A percentile compares a stretch with the other conserved stretches of the same genome.
Conservation (phyloP, 805 yeast genomes). For the Metschnikowia dekortorum region DNA sequence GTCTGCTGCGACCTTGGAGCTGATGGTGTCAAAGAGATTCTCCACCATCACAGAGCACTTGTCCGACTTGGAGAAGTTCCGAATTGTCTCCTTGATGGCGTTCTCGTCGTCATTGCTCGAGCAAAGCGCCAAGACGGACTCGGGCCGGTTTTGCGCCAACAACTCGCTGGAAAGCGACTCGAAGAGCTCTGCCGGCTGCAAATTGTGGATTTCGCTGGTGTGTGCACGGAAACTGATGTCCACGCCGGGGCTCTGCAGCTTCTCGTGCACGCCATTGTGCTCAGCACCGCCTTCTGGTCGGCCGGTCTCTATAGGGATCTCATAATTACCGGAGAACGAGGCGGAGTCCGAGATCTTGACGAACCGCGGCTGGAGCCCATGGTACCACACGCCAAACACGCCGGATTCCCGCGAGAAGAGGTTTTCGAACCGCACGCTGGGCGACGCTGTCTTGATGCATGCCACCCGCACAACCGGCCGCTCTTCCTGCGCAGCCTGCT, state of each 20-base stretch:
- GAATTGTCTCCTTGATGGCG: constrained; percentile 28
- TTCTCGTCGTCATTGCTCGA: constrained; percentile 26
- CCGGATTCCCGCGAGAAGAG: constrained; percentile 29
- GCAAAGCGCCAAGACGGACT: constrained; percentile 24
- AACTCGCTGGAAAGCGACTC: constrained; percentile 16
- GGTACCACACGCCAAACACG: constrained; percentile 39
- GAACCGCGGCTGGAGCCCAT: constrained; percentile 26
- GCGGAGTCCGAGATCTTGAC: constrained; percentile 13
- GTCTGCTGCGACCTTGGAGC: constrained; percentile 24
- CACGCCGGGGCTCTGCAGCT: neutral
- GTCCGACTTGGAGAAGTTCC: constrained; percentile 36
- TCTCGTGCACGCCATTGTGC: constrained; percentile 3
- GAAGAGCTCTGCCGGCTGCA: constrained; percentile 21
- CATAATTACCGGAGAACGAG: constrained; percentile 14
- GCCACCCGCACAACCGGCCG: neutral
- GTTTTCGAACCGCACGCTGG: constrained; percentile 18
- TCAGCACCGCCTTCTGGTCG: constrained; percentile 12
- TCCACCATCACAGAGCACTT: constrained; percentile 19
- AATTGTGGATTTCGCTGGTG: constrained; percentile 23
- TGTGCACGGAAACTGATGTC: constrained; percentile 15
- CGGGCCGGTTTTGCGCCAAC: constrained; percentile 5
- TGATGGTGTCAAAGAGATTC: constrained; percentile 25
- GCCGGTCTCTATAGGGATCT: constrained; percentile 25
- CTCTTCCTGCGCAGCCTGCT: neutral
- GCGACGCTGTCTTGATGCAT: neutral